Evolutionary conservation across 1,139 yeast species (phyloP).

Genomic region (Lodderomyces parapsilosis): DNA sequence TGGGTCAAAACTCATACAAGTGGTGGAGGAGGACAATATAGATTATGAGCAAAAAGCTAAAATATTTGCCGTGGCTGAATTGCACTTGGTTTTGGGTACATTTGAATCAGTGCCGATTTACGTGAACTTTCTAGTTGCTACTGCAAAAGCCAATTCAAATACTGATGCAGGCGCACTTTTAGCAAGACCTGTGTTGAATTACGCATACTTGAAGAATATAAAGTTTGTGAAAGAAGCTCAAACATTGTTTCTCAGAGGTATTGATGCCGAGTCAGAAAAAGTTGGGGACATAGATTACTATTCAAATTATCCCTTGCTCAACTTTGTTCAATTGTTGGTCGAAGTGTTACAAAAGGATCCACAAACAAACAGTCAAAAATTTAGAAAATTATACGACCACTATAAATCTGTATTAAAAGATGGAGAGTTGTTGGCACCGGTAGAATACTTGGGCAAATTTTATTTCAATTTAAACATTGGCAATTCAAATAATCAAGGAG

Average conservation of each 20-base stretch:
- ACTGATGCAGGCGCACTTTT: slow-evolving; percentile 51
- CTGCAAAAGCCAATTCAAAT: slow-evolving; percentile 24
- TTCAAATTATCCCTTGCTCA: slow-evolving; percentile 43
- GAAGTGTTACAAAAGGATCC: slow-evolving; percentile 60
- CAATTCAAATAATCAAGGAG: slow-evolving; percentile 56
- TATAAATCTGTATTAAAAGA: slow-evolving; percentile 31
- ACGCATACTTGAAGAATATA: slow-evolving; percentile 61
- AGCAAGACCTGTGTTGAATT: slow-evolving; percentile 68
- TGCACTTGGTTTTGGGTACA: slow-evolving; percentile 69
- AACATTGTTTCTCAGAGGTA: slow-evolving; percentile 33
- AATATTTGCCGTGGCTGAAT: slow-evolving; percentile 44
- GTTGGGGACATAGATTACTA: slow-evolving; percentile 19
- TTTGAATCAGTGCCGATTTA: slow-evolving; percentile 55
- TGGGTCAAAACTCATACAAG: slow-evolving; percentile 56
- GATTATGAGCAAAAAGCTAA: slow-evolving; percentile 24
- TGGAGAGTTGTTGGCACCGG: slow-evolving; percentile 36
- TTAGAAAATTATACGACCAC: slow-evolving; percentile 51
- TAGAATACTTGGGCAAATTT: slow-evolving; percentile 49
- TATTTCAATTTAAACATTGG: slow-evolving; percentile 45
- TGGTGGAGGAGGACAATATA: slow-evolving; percentile 21
- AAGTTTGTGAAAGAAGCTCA: slow-evolving; percentile 53
- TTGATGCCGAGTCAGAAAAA: slow-evolving; percentile 13
- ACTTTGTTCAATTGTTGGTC: slow-evolving; percentile 69
- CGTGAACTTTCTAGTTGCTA: slow-evolving; percentile 52
- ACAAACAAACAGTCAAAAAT: slow-evolving; percentile 43